These are phyloP conservation scores for Vigna radiata DNA, from an alignment of 306 rosid species.

Conservation along the genomic window DNA sequence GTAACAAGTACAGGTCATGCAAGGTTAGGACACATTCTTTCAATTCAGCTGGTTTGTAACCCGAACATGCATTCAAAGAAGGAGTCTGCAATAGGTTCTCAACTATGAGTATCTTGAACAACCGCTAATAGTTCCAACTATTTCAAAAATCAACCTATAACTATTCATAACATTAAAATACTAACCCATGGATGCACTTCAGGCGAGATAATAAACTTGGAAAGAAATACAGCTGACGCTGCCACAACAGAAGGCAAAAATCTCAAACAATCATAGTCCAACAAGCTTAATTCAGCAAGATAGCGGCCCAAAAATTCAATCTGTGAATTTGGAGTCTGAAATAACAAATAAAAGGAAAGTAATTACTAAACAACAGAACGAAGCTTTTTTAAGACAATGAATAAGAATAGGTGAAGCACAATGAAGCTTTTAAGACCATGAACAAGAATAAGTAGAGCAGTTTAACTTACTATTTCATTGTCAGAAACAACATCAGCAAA, in stretches of 20 bases:
- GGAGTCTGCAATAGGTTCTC: constrained; percentile 48
- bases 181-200: constrained; percentile 80
- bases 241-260: constrained; percentile 85
- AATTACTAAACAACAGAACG: constrained; percentile 23
- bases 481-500: constrained; percentile 53
- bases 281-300: constrained; percentile 81
- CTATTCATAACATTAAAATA: not conserved
- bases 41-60: constrained; percentile 65
- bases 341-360: not conserved
- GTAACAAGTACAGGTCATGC: constrained; percentile 71
- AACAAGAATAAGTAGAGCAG: not conserved
- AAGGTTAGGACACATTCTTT: constrained; percentile 62
- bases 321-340: constrained; percentile 58
- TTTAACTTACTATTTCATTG: constrained; percentile 18
- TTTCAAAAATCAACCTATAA: not conserved
- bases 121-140: not conserved
- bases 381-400: constrained; percentile 54
- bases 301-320: constrained; percentile 64
- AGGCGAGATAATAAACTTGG: constrained; percentile 63
- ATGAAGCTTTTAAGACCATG: constrained; percentile 43
- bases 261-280: constrained; percentile 69
- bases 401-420: not conserved
- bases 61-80: constrained; percentile 48
- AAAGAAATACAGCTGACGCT: constrained; percentile 71
- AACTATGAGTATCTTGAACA: not conserved